phyloP scores from a whole-genome alignment of 805 yeast genomes.

The Metschnikowia kunwiensis region DNA sequence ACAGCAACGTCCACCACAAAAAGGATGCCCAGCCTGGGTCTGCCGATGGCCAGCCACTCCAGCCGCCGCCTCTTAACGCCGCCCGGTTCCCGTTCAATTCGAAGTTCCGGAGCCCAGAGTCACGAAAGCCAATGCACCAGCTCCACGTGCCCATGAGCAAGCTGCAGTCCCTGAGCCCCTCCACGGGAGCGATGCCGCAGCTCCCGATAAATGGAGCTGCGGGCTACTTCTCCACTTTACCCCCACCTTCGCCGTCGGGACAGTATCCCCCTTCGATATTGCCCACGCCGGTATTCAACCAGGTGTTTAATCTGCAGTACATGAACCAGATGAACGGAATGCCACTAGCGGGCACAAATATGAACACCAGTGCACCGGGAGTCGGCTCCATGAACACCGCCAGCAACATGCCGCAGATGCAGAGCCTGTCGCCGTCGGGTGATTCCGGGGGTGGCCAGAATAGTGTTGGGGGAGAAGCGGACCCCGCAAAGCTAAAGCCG shows the following conservation, averaged over 20 bases:
- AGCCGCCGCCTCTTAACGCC: conserved; percentile 12
- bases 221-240: conserved; percentile 24
- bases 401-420: conserved; percentile 1
- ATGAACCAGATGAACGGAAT: conserved; percentile 10
- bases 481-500: conserved; percentile 15
- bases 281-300: conserved; percentile 36
- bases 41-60: conserved; percentile 6
- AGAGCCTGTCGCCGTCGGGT: conserved; percentile 4
- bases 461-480: conserved; percentile 6
- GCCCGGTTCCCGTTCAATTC: conserved; percentile 13
- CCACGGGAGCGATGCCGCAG: conserved; percentile 38
- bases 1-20: conserved; percentile 17
- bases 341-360: background rate
- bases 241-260: conserved; percentile 29
- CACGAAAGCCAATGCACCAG: conserved; percentile 11
- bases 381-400: background rate
- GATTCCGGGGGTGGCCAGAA: conserved; percentile 3
- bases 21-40: conserved; percentile 7
- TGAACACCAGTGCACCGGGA: background rate
- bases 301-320: conserved; percentile 29
- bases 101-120: conserved; percentile 20
- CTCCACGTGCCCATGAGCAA: conserved; percentile 37
- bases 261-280: conserved; percentile 21
- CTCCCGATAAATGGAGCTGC: conserved; percentile 25
- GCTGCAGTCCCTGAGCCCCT: conserved; percentile 41